Conservation (phyloP, 1,284 basidiomycete species). For the Fomes fomentarius region DNA sequence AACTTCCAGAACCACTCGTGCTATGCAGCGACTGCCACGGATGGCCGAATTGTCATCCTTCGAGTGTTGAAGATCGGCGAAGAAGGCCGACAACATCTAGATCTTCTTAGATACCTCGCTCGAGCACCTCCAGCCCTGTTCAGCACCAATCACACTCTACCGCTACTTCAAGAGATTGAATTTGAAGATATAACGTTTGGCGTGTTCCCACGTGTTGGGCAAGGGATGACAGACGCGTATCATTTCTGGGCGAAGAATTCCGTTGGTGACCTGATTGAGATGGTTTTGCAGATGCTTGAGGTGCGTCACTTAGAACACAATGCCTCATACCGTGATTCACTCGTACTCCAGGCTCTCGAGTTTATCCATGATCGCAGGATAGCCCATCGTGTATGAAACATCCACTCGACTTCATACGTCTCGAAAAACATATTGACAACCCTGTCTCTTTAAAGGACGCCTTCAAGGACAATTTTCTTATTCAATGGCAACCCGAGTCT, state of each 20-base stretch:
- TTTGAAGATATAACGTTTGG: conserved; percentile 35
- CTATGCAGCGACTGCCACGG: background rate
- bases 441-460: conserved; percentile 6
- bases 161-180: conserved; percentile 30
- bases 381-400: background rate
- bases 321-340: too few relatives aligned
- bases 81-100: background rate
- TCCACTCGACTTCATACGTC: background rate
- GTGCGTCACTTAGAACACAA: conserved; percentile 1
- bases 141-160: conserved; percentile 11
- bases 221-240: conserved; percentile 12
- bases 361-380: background rate
- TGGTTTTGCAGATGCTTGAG: conserved; percentile 35
- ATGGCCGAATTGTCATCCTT: conserved; percentile 1
- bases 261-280: conserved; percentile 34
- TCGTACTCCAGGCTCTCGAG: background rate
- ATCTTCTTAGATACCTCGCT: background rate
- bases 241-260: conserved; percentile 29
- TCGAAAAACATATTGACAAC: too few relatives aligned
- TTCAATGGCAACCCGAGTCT: conserved; percentile 19
- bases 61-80: background rate
- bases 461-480: conserved; percentile 18
- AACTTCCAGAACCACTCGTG: background rate
- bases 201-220: conserved; percentile 32
- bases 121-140: background rate